A percentile compares a stretch with the other conserved stretches of the same genome.
Conservation (phyloP, 345 rosid species). For the Citrus glauca region DNA sequence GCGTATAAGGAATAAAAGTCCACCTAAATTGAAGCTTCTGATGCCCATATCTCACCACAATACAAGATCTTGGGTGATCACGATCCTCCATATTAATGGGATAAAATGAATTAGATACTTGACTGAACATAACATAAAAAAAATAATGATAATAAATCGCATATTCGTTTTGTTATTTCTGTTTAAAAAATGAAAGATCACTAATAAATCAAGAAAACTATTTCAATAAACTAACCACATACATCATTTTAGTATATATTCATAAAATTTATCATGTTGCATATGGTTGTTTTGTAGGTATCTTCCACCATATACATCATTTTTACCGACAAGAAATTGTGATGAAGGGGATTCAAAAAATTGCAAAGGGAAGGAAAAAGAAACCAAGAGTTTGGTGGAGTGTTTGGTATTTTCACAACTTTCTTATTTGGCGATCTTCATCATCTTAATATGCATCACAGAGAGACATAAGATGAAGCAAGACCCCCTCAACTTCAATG, state of each 20-base stretch:
- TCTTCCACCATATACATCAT: constrained; percentile 37
- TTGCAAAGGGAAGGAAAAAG: neutral
- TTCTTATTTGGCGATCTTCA: constrained; percentile 26
- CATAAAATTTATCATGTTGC: too few species aligned
- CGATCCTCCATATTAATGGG: neutral
- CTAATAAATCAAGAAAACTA: too few species aligned
- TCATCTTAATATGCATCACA: constrained; percentile 31
- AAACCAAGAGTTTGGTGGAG: constrained; percentile 14
- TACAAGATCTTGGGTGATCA: too few species aligned
- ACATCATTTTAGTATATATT: too few species aligned
- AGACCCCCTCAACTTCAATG: constrained; percentile 43
- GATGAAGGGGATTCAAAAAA: neutral
- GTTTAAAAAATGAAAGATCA: too few species aligned
- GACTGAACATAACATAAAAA: neutral
- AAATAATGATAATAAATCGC: neutral
- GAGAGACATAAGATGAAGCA: constrained; percentile 28
- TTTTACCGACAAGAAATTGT: constrained; percentile 8
- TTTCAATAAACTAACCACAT: too few species aligned
- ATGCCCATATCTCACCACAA: too few species aligned
- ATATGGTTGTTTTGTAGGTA: constrained; percentile 17
- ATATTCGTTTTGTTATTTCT: neutral
- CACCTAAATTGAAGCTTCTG: too few species aligned
- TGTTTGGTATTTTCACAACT: constrained; percentile 28
- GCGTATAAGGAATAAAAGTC: too few species aligned
- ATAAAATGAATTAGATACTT: neutral